phyloP scores from a whole-genome alignment of 2,329 filamentous ascomycete genomes.

The Dothidotthia symphoricarpi region DNA sequence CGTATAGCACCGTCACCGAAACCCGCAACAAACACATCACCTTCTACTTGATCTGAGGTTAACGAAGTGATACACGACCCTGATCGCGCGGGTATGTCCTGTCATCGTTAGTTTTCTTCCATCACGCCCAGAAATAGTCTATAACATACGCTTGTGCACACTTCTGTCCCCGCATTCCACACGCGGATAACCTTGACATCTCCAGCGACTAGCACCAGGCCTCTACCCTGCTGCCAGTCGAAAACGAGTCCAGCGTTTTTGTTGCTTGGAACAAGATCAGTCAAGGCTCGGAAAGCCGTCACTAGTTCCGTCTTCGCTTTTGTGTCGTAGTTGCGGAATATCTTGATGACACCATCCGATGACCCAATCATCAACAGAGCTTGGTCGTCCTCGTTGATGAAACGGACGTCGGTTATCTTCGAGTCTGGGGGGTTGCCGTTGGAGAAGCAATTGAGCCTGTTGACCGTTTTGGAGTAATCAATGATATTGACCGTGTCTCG shows the following conservation, averaged over 20 bases:
- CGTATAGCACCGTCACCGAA: slow-evolving; percentile 94
- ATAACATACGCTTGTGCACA: slow-evolving; percentile 67
- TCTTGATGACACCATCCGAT: slow-evolving; percentile 88
- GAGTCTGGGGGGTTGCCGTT: slow-evolving; percentile 92
- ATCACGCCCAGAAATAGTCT: too few species aligned
- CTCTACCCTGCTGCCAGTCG: slow-evolving; percentile 98
- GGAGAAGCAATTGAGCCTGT: slow-evolving; percentile 83
- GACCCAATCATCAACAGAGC: slow-evolving; percentile 92
- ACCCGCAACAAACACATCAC: slow-evolving; percentile 91
- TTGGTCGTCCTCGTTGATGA: slow-evolving; percentile 98
- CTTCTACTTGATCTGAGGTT: slow-evolving; percentile 96
- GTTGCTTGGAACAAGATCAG: slow-evolving; percentile 89
- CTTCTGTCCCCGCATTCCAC: slow-evolving; percentile 92
- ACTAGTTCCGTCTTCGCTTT: slow-evolving; percentile 76
- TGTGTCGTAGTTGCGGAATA: slow-evolving; percentile 89
- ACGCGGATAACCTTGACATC: slow-evolving; percentile 94
- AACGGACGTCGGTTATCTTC: slow-evolving; percentile 89
- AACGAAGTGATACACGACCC: slow-evolving; percentile 94
- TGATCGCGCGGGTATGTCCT: slow-evolving; percentile 90
- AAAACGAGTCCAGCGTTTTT: slow-evolving; percentile 95
- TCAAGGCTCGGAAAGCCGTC: slow-evolving; percentile 86
- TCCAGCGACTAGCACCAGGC: slow-evolving; percentile 89
- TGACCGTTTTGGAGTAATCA: slow-evolving; percentile 63
- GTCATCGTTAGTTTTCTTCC: slow-evolving; percentile 9
- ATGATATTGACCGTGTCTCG: slow-evolving; percentile 84